A percentile compares a stretch with the other conserved stretches of the same genome.
phyloP scores from a whole-genome alignment of 106 monocot species.

The Amphibolis antarctica region DNA sequence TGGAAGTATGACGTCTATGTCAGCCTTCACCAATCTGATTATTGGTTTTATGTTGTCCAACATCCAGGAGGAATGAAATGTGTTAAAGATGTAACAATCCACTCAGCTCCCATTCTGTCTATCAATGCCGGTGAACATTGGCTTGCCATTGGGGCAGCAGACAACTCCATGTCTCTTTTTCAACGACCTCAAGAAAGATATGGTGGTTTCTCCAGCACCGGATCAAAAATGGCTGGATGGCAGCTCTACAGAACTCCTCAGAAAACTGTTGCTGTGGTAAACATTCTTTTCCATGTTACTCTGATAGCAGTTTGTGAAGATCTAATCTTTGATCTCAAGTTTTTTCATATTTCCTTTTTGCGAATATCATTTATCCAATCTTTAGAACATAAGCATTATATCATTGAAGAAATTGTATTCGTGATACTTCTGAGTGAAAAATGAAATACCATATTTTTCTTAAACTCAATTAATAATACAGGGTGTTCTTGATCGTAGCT shows the following conservation, averaged over 20 bases:
- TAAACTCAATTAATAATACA: too few species aligned
- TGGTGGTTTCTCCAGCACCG: slow-evolving; percentile 67
- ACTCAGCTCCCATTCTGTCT: slow-evolving; percentile 73
- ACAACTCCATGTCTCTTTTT: slow-evolving; percentile 97
- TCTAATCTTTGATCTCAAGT: too few species aligned
- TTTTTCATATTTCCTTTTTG: too few species aligned
- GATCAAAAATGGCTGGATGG: slow-evolving; percentile 86
- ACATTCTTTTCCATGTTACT: not conserved
- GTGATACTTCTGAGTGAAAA: too few species aligned
- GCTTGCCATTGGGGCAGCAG: slow-evolving; percentile 96
- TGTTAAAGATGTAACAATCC: slow-evolving; percentile 68
- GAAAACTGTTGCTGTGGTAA: slow-evolving; percentile 85
- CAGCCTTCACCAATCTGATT: too few species aligned
- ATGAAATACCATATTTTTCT: too few species aligned
- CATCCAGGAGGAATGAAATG: slow-evolving; percentile 77
- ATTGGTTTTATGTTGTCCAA: not conserved
- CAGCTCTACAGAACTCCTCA: slow-evolving; percentile 97
- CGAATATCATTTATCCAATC: too few species aligned
- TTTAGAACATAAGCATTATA: too few species aligned
- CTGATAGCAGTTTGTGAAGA: too few species aligned
- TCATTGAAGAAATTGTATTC: too few species aligned
- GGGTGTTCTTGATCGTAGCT: too few species aligned
- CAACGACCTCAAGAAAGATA: slow-evolving; percentile 94
- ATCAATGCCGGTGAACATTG: slow-evolving; percentile 89
- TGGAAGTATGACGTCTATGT: not conserved